A percentile compares a stretch with the other conserved stretches of the same genome.
Evolutionary conservation across 2,329 filamentous ascomycete genomes (phyloP).

Genomic region (Cladobotryum mycophilum): DNA sequence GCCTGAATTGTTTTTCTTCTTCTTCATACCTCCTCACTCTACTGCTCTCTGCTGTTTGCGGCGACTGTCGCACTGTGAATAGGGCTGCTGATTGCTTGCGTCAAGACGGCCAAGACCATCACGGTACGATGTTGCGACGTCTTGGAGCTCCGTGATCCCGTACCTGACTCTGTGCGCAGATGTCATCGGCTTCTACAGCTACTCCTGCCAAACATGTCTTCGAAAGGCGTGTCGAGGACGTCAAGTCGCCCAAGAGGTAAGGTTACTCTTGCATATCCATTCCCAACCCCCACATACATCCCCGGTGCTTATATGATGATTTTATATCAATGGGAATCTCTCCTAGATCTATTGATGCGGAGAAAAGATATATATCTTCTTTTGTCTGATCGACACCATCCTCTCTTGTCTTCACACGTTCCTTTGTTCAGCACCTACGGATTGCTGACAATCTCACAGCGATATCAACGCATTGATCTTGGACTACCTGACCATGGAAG

Average conservation of each 20-base stretch:
- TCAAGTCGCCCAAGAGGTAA: constrained; percentile 87
- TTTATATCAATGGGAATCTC: constrained; percentile 99
- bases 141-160: constrained; percentile 1
- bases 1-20: constrained; percentile 6
- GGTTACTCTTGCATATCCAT: constrained; percentile 27
- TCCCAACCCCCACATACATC: constrained; percentile 3
- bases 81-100: constrained; percentile 8
- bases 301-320: constrained; percentile 59
- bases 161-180: constrained; percentile 34
- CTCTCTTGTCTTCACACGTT: neutral
- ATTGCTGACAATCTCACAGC: constrained; percentile 44
- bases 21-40: constrained; percentile 1
- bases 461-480: constrained; percentile 94
- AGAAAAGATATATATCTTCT: constrained; percentile 66
- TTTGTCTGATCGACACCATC: constrained; percentile 33
- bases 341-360: constrained; percentile 87
- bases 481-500: constrained; percentile 94
- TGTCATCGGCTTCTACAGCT: constrained; percentile 66
- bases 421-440: neutral
- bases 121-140: constrained; percentile 14
- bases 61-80: constrained; percentile 9
- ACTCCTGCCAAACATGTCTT: constrained; percentile 69
- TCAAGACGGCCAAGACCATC: constrained; percentile 9
- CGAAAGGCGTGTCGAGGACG: constrained; percentile 73
- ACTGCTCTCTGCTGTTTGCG: neutral